These are phyloP conservation scores for Stygiomarasmius scandens DNA, from an alignment of 1,284 basidiomycete genomes.

Conservation along the genomic window DNA sequence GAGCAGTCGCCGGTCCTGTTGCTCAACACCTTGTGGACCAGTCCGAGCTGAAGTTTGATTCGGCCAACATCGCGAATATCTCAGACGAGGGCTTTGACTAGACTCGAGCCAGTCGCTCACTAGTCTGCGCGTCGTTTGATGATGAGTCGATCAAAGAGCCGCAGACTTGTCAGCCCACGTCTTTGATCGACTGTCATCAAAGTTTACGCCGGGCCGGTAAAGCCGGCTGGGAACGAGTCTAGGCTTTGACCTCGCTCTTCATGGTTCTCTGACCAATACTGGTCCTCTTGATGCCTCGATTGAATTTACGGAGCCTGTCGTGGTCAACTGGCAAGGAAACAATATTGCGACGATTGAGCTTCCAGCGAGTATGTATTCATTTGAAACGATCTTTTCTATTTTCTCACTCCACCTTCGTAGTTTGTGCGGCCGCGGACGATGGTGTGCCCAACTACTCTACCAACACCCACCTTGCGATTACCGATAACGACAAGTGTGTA, in stretches of 20 bases:
- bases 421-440: slow-evolving; percentile 69
- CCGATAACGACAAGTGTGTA: slow-evolving; percentile 47
- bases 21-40: slow-evolving; percentile 70
- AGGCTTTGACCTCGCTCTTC: slow-evolving; percentile 63
- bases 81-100: slow-evolving; percentile 64
- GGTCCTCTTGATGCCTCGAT: slow-evolving; percentile 71
- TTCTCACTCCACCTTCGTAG: slow-evolving; percentile 21
- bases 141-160: too few species aligned
- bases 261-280: slow-evolving; percentile 61
- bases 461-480: slow-evolving; percentile 56
- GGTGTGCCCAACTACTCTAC: slow-evolving; percentile 70
- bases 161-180: too few species aligned
- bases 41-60: slow-evolving; percentile 56
- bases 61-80: slow-evolving; percentile 67
- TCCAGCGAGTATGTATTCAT: slow-evolving; percentile 47
- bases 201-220: too few species aligned
- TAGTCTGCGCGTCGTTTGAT: too few species aligned
- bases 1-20: slow-evolving; percentile 67
- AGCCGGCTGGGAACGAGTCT: too few species aligned
- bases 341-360: slow-evolving; percentile 69
- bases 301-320: slow-evolving; percentile 61
- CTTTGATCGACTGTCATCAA: too few species aligned
- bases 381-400: neutral
- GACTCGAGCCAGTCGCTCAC: too few species aligned
- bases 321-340: slow-evolving; percentile 67